Conservation (phyloP, 2,329 filamentous ascomycete species). For the Alternaria alternata region DNA sequence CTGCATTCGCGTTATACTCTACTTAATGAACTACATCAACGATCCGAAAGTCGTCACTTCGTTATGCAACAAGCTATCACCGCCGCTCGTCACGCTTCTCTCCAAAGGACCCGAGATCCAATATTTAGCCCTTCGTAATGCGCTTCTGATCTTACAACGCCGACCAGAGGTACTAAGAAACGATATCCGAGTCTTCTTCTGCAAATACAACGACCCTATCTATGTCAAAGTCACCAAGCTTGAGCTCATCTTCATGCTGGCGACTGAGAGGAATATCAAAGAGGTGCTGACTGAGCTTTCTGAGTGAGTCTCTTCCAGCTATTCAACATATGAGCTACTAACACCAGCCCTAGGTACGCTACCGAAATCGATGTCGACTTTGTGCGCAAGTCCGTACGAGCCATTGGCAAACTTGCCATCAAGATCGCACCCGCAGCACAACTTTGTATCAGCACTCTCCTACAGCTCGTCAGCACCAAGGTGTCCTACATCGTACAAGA, state of each 20-base stretch:
- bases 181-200: constrained; percentile 98
- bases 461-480: constrained; percentile 96
- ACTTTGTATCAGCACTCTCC: constrained; percentile 88
- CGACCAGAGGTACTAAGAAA: constrained; percentile 92
- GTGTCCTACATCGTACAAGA: constrained; percentile 99
- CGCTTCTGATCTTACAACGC: constrained; percentile 89
- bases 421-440: constrained; percentile 96
- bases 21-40: constrained; percentile 98
- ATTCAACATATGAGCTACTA: neutral
- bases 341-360: constrained; percentile 67
- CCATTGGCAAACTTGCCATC: constrained; percentile 97
- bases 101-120: constrained; percentile 99
- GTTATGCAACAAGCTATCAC: constrained; percentile 91
- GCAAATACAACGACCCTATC: constrained; percentile 99
- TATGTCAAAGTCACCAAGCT: constrained; percentile 99
- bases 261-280: constrained; percentile 92
- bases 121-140: constrained; percentile 92
- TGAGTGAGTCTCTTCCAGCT: constrained; percentile 66
- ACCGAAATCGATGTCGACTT: constrained; percentile 99
- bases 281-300: constrained; percentile 92
- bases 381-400: constrained; percentile 94
- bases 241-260: constrained; percentile 98
- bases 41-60: constrained; percentile 88
- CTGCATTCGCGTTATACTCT: constrained; percentile 94
- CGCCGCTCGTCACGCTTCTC: constrained; percentile 90